Base-by-base conservation (phyloP, 1,284 basidiomycete genomes). In the Megacollybia platyphylla region DNA sequence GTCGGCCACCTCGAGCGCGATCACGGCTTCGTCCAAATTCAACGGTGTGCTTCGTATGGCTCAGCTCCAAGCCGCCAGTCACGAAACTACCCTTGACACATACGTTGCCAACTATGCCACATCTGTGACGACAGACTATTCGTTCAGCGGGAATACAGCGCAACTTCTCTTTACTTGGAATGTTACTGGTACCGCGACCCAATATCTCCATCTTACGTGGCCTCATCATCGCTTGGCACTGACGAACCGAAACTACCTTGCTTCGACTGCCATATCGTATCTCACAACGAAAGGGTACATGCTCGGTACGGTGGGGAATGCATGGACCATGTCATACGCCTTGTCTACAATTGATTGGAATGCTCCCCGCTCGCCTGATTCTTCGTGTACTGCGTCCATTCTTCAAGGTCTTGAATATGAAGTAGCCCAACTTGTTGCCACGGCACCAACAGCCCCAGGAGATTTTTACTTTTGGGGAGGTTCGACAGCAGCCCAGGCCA, bases 1-100 rank as follows among this genome's bases (percentile, higher is more conserved):
- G 31, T 54, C 52, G 18, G 58, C 58, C 9, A 46, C 38, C 27
- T 43, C 48, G 15, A 36, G 36, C 5, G 52, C 54, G 8, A 48
- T 61, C 39, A 47, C 42, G 9, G 60, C 55, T 18, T 51, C 50
- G 7, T 34, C 37, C 7, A 37, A 55, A 48, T 57, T 71, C 58
- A 48, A 59, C 44, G 48, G 67, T 53, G 56, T 73, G 55, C 47
- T 72, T 56, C 47, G 66, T 51, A 46, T 68, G 45, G 50, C 64
- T 51, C 52, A 71, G 57, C 48, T 59, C 8, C 51, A 54, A 15
- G 48, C 53, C 15, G 42, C 57, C 13, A 49, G 52, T 2, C 58
- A 60, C 37, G 48, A 53, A 32, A 47, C 49, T 0, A 44, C 58
- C 13, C 54, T 62, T 1, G 59, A 62, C 32, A 49, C 50, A 30